phyloP scores from a whole-genome alignment of 805 yeast species.

The Wickerhamiella domercqiae region DNA sequence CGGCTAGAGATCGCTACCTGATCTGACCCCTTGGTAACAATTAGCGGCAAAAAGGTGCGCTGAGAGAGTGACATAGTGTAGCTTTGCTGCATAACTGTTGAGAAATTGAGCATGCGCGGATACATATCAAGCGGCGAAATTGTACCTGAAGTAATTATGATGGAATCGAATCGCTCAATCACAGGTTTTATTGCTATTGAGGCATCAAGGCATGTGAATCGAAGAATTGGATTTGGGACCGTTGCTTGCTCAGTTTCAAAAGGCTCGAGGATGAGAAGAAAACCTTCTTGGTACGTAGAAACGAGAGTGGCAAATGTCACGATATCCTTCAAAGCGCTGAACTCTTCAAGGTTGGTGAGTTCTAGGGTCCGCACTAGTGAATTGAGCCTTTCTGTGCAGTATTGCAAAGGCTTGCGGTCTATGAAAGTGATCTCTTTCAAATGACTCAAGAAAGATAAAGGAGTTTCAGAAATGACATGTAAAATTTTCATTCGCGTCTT shows the following conservation, averaged over 20 bases:
- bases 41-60: slow-evolving; percentile 84
- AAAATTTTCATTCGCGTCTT: slow-evolving; percentile 95
- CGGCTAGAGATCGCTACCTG: slow-evolving; percentile 94
- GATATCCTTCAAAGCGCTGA: slow-evolving; percentile 81
- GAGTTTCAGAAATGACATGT: slow-evolving; percentile 96
- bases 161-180: slow-evolving; percentile 81
- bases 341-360: slow-evolving; percentile 76
- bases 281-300: slow-evolving; percentile 89
- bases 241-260: slow-evolving; percentile 89
- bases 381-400: slow-evolving; percentile 84
- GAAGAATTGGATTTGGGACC: slow-evolving; percentile 89
- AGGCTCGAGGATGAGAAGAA: slow-evolving; percentile 83
- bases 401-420: slow-evolving; percentile 78
- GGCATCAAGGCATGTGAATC: slow-evolving; percentile 92
- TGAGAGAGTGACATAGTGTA: slow-evolving; percentile 92
- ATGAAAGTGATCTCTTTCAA: slow-evolving; percentile 84
- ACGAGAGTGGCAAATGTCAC: slow-evolving; percentile 95
- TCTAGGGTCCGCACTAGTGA: slow-evolving; percentile 80
- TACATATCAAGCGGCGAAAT: slow-evolving; percentile 98
- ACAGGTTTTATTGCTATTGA: slow-evolving; percentile 96
- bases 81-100: slow-evolving; percentile 85
- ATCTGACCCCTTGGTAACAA: slow-evolving; percentile 94
- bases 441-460: slow-evolving; percentile 82
- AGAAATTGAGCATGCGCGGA: slow-evolving; percentile 89
- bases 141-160: slow-evolving; percentile 93